These are phyloP conservation scores for Claviceps sp. DNA, from an alignment of 2,329 filamentous ascomycete genomes.

Conservation along the genomic window DNA sequence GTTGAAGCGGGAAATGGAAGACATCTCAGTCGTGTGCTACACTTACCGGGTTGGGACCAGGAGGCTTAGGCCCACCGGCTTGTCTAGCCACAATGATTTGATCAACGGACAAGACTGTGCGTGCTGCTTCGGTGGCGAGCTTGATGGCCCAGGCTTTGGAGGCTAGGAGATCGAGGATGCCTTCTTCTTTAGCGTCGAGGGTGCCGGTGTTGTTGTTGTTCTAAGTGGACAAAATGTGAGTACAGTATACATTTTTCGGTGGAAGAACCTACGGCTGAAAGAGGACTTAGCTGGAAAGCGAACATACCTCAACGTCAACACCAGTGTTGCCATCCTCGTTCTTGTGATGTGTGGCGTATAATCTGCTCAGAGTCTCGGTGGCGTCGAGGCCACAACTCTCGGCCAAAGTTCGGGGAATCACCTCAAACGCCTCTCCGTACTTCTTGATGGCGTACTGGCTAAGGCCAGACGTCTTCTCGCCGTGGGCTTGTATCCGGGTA, in stretches of 20 bases:
- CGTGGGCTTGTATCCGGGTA: conserved; percentile 79
- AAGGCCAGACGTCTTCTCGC: conserved; percentile 83
- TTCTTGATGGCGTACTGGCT: conserved; percentile 96
- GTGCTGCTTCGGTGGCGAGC: conserved; percentile 84
- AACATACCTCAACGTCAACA: conserved; percentile 70
- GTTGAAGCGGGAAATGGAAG: no score
- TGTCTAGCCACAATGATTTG: conserved; percentile 98
- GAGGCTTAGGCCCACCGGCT: conserved; percentile 93
- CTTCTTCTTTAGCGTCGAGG: conserved; percentile 73
- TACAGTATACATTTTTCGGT: no score
- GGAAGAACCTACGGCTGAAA: neutral
- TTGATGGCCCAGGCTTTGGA: conserved; percentile 96
- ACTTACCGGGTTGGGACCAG: conserved; percentile 69
- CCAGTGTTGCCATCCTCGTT: conserved; percentile 81
- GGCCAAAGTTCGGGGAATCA: conserved; percentile 83
- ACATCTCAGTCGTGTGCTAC: neutral
- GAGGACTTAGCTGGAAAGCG: neutral
- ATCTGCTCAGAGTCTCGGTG: conserved; percentile 83
- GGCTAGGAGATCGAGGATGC: conserved; percentile 83
- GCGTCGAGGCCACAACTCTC: conserved; percentile 93
- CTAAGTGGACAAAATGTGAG: conserved; percentile 19
- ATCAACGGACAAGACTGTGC: conserved; percentile 90
- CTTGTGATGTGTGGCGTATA: conserved; percentile 89
- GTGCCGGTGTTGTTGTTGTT: conserved; percentile 69
- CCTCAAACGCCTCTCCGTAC: conserved; percentile 94